These are phyloP conservation scores for Scortechinia acanthostroma DNA, from an alignment of 2,329 filamentous ascomycete species.

Conservation along the genomic window DNA sequence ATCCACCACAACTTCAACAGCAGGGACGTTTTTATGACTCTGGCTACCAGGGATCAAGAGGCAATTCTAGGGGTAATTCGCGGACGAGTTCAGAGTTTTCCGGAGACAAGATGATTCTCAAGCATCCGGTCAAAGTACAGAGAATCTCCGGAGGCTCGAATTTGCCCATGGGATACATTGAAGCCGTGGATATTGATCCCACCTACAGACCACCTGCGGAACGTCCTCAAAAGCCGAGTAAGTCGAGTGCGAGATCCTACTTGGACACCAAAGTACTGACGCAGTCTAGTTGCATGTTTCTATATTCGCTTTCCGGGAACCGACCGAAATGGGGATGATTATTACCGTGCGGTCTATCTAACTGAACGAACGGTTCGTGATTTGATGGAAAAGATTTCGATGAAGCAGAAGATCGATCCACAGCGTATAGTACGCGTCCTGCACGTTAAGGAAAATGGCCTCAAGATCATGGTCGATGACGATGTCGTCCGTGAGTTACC, in stretches of 20 bases:
- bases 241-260: conserved; percentile 71
- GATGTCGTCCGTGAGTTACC: conserved; percentile 76
- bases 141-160: conserved; percentile 49
- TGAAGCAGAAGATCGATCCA: conserved; percentile 76
- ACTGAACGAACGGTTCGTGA: conserved; percentile 70
- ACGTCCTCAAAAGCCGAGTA: conserved; percentile 63
- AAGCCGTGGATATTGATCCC: conserved; percentile 82
- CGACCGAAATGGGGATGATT: conserved; percentile 42
- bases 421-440: conserved; percentile 65
- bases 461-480: conserved; percentile 83
- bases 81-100: neutral
- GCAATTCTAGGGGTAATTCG: conserved; percentile 15
- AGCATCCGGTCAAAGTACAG: conserved; percentile 36
- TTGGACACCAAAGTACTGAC: conserved; percentile 13
- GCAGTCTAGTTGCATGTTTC: neutral
- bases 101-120: conserved; percentile 28
- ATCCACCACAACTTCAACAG: neutral
- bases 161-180: conserved; percentile 74
- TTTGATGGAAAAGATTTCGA: conserved; percentile 64
- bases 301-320: conserved; percentile 22
- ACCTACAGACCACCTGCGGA: conserved; percentile 76
- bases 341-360: conserved; percentile 81
- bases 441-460: conserved; percentile 54
- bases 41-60: conserved; percentile 15
- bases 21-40: too few species aligned